Evolutionary conservation across 345 rosid genomes (phyloP).

Genomic region (Anastatica hierochuntica): DNA sequence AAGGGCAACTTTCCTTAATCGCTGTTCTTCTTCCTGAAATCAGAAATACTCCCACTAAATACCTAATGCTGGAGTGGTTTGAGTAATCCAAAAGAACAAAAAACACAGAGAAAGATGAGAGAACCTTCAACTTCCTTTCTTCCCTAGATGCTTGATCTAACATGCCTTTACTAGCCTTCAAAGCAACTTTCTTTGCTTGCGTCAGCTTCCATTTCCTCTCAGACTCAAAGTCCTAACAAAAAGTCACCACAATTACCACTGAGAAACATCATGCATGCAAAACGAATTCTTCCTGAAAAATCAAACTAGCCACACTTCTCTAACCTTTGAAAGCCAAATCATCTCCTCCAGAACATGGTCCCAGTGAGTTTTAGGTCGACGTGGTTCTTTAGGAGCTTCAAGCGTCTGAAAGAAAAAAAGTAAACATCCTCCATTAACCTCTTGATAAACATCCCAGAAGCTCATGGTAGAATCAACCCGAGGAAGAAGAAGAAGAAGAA

Average conservation of each 20-base stretch:
- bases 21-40: slow-evolving; percentile 87
- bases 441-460: not conserved
- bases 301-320: not conserved
- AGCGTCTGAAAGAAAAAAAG: slow-evolving; percentile 42
- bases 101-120: slow-evolving; percentile 1
- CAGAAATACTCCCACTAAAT: slow-evolving; percentile 7
- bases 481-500: not conserved
- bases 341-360: slow-evolving; percentile 98
- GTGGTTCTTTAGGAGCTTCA: slow-evolving; percentile 92
- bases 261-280: slow-evolving; percentile 12
- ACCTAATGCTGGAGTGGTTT: not conserved
- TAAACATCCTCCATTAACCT: not conserved
- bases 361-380: slow-evolving; percentile 94
- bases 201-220: slow-evolving; percentile 98
- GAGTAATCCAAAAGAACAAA: too few relatives aligned
- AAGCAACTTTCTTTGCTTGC: slow-evolving; percentile 91
- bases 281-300: not conserved
- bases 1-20: slow-evolving; percentile 76
- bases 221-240: slow-evolving; percentile 86
- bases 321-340: slow-evolving; percentile 97
- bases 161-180: slow-evolving; percentile 96
- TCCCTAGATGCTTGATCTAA: slow-evolving; percentile 84
- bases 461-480: not conserved
- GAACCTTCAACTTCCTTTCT: slow-evolving; percentile 94
- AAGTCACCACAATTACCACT: slow-evolving; percentile 19